Evolutionary conservation across 2,329 filamentous ascomycete species (phyloP).

Genomic region (Sarocladium strictum): DNA sequence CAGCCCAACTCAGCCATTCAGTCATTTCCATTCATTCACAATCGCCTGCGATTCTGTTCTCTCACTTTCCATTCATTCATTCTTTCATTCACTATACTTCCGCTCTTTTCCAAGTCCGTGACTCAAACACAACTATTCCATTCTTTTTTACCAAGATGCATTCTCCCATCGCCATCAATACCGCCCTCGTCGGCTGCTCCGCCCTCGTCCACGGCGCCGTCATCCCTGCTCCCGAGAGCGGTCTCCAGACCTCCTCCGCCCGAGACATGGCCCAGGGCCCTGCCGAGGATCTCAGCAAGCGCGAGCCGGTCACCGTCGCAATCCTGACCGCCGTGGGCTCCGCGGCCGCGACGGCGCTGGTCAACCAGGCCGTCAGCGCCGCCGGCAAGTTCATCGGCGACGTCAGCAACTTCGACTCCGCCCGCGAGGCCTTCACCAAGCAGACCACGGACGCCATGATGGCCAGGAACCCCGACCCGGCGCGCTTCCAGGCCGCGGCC

Average conservation of each 20-base stretch:
- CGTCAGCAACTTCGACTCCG: constrained; percentile 10
- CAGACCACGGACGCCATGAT: constrained; percentile 11
- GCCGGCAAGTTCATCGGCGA: constrained; percentile 9
- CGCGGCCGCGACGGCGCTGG: constrained; percentile 3
- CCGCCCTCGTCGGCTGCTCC: constrained; percentile 7
- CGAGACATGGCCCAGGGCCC: neutral
- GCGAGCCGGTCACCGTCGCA: constrained; percentile 6
- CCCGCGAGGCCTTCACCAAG: constrained; percentile 10
- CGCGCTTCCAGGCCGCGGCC: constrained; percentile 10
- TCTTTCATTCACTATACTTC: neutral
- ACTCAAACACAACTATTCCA: neutral
- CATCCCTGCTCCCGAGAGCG: neutral
- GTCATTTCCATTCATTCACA: neutral
- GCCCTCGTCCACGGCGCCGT: constrained; percentile 7
- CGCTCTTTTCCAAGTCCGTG: neutral
- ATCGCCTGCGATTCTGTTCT: no score
- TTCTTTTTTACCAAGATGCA: constrained; percentile 1
- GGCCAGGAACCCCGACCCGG: constrained; percentile 10
- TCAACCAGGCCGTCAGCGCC: constrained; percentile 9
- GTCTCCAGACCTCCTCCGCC: neutral
- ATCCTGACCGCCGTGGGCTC: constrained; percentile 7
- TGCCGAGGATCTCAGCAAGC: neutral
- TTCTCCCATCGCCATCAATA: constrained; percentile 1
- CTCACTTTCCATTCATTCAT: neutral
- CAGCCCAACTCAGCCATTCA: neutral